These are phyloP conservation scores for Epichloe festucae DNA, from an alignment of 2,329 filamentous ascomycete species.

Conservation along the genomic window DNA sequence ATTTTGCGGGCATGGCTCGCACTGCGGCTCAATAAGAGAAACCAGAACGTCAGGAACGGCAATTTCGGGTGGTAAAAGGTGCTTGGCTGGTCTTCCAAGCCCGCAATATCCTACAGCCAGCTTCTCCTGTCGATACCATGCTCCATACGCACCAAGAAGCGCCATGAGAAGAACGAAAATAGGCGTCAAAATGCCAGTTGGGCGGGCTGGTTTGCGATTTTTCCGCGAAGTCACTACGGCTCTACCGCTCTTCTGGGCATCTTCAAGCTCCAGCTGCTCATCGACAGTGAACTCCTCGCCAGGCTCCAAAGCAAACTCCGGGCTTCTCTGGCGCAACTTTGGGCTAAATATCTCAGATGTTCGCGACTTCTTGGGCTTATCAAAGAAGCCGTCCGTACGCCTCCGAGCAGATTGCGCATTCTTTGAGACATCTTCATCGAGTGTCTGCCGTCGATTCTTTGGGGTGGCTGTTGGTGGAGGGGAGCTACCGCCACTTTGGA, in stretches of 20 bases:
- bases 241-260: conserved; percentile 46
- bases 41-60: conserved; percentile 60
- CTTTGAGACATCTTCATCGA: conserved; percentile 27
- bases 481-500: conserved; percentile 67
- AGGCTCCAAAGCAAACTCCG: conserved; percentile 39
- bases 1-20: conserved; percentile 81
- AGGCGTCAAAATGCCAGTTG: conserved; percentile 45
- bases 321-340: conserved; percentile 21
- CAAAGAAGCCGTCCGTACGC: conserved; percentile 24
- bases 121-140: conserved; percentile 90
- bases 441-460: conserved; percentile 36
- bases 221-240: conserved; percentile 30
- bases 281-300: conserved; percentile 93
- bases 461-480: conserved; percentile 40
- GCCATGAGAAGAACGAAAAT: conserved; percentile 59
- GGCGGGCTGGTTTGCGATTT: conserved; percentile 23
- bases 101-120: conserved; percentile 93
- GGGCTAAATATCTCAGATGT: conserved; percentile 43
- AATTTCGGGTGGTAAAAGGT: conserved; percentile 37
- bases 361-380: conserved; percentile 27
- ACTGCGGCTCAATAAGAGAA: conserved; percentile 61
- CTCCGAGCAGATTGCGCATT: conserved; percentile 32
- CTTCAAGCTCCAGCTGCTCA: conserved; percentile 67
- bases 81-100: conserved; percentile 51
- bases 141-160: conserved; percentile 57